phyloP scores from a whole-genome alignment of 306 rosid genomes.

The Prunus mongolica region DNA sequence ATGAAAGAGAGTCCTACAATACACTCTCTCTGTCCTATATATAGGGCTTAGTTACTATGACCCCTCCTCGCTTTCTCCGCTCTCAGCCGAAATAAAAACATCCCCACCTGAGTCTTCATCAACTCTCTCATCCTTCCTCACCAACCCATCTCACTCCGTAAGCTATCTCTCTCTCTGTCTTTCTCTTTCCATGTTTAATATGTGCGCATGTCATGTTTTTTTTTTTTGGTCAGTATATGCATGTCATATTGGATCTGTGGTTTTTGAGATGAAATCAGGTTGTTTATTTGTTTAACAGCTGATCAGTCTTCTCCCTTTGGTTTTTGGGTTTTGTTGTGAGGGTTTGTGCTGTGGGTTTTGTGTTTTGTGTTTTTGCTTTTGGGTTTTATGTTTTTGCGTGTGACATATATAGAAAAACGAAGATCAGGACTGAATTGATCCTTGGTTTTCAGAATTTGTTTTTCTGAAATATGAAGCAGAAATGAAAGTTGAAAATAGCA shows the following conservation, averaged over 20 bases:
- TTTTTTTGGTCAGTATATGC: neutral
- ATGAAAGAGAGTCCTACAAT: neutral
- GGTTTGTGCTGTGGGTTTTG: neutral
- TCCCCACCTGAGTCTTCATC: neutral
- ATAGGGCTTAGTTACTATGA: neutral
- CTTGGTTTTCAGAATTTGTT: neutral
- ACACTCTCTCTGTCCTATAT: neutral
- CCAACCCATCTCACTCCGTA: conserved; percentile 4
- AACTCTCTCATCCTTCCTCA: neutral
- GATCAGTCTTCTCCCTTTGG: neutral
- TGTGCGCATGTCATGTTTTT: neutral
- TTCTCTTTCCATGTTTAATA: neutral
- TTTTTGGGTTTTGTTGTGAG: neutral
- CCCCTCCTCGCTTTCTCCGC: conserved; percentile 15
- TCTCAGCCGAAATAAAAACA: neutral
- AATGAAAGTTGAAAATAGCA: neutral
- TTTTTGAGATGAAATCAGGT: neutral
- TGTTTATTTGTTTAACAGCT: neutral
- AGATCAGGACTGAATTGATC: neutral
- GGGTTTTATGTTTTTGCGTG: too few species aligned
- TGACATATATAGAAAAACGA: neutral
- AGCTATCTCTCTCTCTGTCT: conserved; percentile 10
- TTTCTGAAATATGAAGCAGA: neutral
- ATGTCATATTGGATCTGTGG: conserved; percentile 1
- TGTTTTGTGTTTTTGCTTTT: neutral